phyloP scores from a whole-genome alignment of 306 rosid genomes.

The Dryas alaskensis region DNA sequence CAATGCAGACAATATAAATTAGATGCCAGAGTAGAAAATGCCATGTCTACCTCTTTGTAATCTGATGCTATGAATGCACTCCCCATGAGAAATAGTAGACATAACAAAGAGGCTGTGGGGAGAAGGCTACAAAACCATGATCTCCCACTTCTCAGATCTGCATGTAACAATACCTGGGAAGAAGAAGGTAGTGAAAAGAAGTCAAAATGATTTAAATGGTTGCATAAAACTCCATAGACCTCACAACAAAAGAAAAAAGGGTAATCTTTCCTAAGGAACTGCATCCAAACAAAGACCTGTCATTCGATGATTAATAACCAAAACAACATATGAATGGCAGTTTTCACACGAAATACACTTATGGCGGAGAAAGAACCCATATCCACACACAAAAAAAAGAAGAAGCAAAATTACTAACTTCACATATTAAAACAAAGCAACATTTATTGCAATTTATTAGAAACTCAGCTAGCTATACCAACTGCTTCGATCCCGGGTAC shows the following conservation, averaged over 20 bases:
- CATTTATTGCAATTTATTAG: no score
- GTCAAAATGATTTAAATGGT: not conserved
- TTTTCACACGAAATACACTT: no score
- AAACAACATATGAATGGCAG: no score
- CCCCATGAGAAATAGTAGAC: conserved; percentile 37
- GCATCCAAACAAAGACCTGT: no score
- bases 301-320: no score
- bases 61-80: conserved; percentile 34
- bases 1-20: not conserved
- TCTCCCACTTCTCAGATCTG: conserved; percentile 40
- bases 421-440: no score
- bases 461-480: no score
- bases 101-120: conserved; percentile 51
- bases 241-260: not conserved
- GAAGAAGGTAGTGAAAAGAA: not conserved
- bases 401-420: no score
- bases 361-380: no score
- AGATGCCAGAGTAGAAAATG: not conserved
- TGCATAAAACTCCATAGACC: not conserved
- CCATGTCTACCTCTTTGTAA: conserved; percentile 49
- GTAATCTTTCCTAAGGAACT: not conserved
- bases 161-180: conserved; percentile 39
- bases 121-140: conserved; percentile 45
- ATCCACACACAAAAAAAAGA: no score
- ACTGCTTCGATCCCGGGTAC: no score